phyloP scores from a whole-genome alignment of 305 asterid species.

The Andrographis paniculata region DNA sequence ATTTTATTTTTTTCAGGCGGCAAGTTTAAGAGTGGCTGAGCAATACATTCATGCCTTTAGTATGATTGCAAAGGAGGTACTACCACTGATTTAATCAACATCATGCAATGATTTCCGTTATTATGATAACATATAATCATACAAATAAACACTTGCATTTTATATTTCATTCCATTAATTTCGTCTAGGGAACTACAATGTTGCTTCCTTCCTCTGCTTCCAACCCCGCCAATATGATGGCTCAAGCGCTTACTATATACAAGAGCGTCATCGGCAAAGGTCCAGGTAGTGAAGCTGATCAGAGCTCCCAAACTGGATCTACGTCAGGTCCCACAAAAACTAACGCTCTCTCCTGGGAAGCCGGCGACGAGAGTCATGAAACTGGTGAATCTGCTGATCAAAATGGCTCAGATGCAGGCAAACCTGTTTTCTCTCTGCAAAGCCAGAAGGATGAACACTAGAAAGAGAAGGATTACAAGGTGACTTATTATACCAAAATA shows the following conservation, averaged over 20 bases:
- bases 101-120: background rate
- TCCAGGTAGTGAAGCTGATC: constrained; percentile 7
- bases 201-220: constrained; percentile 55
- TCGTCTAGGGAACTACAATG: constrained; percentile 61
- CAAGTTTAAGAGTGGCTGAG: constrained; percentile 86
- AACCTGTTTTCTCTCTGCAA: constrained; percentile 30
- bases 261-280: constrained; percentile 34
- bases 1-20: constrained; percentile 53
- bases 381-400: background rate
- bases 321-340: constrained; percentile 1
- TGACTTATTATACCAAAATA: too few relatives aligned
- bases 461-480: constrained; percentile 13
- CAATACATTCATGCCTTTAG: constrained; percentile 80
- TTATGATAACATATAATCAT: too few relatives aligned
- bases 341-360: constrained; percentile 10
- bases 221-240: constrained; percentile 37
- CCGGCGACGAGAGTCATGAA: constrained; percentile 11
- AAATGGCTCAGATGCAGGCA: constrained; percentile 11
- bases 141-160: too few relatives aligned
- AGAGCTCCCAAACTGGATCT: constrained; percentile 15
- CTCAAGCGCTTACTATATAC: constrained; percentile 39
- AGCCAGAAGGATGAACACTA: constrained; percentile 20
- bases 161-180: constrained; percentile 9
- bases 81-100: background rate
- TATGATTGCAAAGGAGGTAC: constrained; percentile 64